Conservation (phyloP, 2,329 filamentous ascomycete genomes). For the Pseudonectria foliicola region DNA sequence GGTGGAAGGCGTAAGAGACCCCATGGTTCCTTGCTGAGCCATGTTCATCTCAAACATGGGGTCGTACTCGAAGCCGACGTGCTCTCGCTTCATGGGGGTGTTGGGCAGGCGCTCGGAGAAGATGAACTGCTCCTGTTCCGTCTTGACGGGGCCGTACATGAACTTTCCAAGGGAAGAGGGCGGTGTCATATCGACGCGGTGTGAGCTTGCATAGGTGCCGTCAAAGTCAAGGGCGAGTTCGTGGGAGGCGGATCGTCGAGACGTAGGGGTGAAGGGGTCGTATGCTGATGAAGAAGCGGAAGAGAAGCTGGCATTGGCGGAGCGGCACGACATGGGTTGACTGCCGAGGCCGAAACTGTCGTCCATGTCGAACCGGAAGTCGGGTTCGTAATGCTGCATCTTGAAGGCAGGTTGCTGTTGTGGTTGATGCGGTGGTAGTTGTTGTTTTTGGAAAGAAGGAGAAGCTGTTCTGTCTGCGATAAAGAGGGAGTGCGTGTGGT, state of each 20-base stretch:
- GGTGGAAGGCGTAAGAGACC: slow-evolving; percentile 31
- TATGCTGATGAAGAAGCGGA: slow-evolving; percentile 31
- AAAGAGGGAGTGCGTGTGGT: background rate
- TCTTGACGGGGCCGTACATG: slow-evolving; percentile 28
- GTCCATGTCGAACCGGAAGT: slow-evolving; percentile 34
- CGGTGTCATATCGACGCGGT: slow-evolving; percentile 29
- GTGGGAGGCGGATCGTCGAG: slow-evolving; percentile 37
- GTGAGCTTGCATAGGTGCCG: slow-evolving; percentile 21
- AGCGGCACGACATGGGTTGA: slow-evolving; percentile 30
- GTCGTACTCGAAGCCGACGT: slow-evolving; percentile 31
- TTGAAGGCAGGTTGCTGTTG: slow-evolving; percentile 15
- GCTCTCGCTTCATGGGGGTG: slow-evolving; percentile 31
- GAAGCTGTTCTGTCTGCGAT: background rate
- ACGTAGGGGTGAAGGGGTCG: slow-evolving; percentile 38
- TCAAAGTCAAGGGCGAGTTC: slow-evolving; percentile 33
- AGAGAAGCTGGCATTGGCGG: slow-evolving; percentile 31
- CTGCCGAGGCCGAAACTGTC: slow-evolving; percentile 32
- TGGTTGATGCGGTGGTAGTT: too few species aligned
- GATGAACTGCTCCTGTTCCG: slow-evolving; percentile 27
- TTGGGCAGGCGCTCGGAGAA: slow-evolving; percentile 26
- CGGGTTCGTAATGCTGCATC: slow-evolving; percentile 31
- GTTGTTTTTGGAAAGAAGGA: too few species aligned
- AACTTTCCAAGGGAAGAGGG: slow-evolving; percentile 27
- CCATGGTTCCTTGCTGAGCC: slow-evolving; percentile 26
- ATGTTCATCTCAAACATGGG: slow-evolving; percentile 33